Evolutionary conservation across 2,329 filamentous ascomycete genomes (phyloP).

Genomic region (Neonectria coccinea): DNA sequence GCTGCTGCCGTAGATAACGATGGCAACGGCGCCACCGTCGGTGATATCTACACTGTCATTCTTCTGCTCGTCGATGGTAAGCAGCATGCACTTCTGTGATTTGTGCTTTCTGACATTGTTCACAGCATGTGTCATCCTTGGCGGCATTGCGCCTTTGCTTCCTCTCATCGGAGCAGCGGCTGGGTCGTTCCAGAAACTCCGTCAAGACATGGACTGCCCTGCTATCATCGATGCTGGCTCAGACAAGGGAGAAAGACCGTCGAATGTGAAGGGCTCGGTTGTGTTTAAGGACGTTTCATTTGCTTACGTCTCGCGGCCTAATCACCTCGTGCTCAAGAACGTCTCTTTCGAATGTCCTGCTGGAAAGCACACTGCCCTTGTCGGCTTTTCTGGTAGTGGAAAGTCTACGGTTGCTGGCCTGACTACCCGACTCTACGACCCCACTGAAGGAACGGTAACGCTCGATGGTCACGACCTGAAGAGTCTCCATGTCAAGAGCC

Average conservation of each 20-base stretch:
- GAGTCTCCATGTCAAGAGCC: slow-evolving; percentile 58
- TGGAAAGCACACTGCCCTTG: slow-evolving; percentile 65
- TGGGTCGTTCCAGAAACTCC: slow-evolving; percentile 68
- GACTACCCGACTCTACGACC: slow-evolving; percentile 69
- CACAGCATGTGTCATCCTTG: slow-evolving; percentile 69
- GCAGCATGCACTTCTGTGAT: slow-evolving; percentile 22
- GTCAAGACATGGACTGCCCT: slow-evolving; percentile 66
- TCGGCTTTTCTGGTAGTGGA: slow-evolving; percentile 69
- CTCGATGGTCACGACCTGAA: slow-evolving; percentile 62
- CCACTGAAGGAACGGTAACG: slow-evolving; percentile 59
- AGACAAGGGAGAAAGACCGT: slow-evolving; percentile 54
- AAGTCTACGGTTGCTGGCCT: slow-evolving; percentile 69
- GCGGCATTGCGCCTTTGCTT: slow-evolving; percentile 71
- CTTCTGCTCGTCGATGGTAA: slow-evolving; percentile 71
- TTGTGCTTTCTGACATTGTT: slow-evolving; percentile 28
- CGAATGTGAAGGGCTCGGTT: slow-evolving; percentile 54
- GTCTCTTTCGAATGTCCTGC: slow-evolving; percentile 62
- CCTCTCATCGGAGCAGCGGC: slow-evolving; percentile 70
- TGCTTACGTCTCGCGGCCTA: slow-evolving; percentile 58
- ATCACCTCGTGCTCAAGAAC: slow-evolving; percentile 56
- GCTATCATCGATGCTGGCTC: slow-evolving; percentile 59
- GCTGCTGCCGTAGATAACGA: slow-evolving; percentile 53
- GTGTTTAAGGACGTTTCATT: slow-evolving; percentile 58
- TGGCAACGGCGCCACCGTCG: slow-evolving; percentile 53
- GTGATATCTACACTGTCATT: slow-evolving; percentile 71